Base-by-base conservation (phyloP, 768 basidiomycete genomes). In the Mrakia gelida region DNA sequence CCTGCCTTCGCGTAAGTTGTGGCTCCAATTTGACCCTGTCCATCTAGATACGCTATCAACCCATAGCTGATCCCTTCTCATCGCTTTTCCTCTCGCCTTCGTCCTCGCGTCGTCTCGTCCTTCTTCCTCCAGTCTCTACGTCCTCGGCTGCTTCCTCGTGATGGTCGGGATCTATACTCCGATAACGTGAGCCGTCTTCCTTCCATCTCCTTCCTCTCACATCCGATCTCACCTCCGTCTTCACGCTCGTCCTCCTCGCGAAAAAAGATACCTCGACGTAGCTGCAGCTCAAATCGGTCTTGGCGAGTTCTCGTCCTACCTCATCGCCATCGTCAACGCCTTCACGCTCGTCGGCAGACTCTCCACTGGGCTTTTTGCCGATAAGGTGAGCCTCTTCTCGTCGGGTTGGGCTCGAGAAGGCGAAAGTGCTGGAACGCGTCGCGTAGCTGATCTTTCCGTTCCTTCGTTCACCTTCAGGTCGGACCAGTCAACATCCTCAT, bases 261-360 rank as follows among this genome's bases (percentile, higher is more conserved):
- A n/a, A n/a, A n/a, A n/a, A n/a, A 65, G 41, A 2, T 78, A 78
- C 30, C 73, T 78, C 16, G 77, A 70, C 67, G 73, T 78, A 23
- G 30, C 26, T 11, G 77, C 73, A 3, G 45, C 43, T 52, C 26
- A 28, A 6, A 49, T 45, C 3, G 73, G 77, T 3, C 21, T 78
- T 4, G 77, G 77, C 0, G 38, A 43, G 7, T 71, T 78, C n/a
- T 68, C 72, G 2, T 9, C 52, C 32, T 78, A 79, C 59, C 75
- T 79, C 16, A 43, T 79, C 32, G 54, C 78, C 16, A 79, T 79
- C 38, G 74, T 74, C 59, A 79, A 79, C 62, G 75, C 75, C 34
- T 75, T 38, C 45, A 54, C 62, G 10, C 67, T 79, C 28, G n/a
- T 79, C 23, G 78, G 75, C 2, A 32, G 78, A n/a, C 56, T 79